These are phyloP conservation scores for Trichoderma guizhouense DNA, from an alignment of 2,329 filamentous ascomycete genomes.

Conservation along the genomic window DNA sequence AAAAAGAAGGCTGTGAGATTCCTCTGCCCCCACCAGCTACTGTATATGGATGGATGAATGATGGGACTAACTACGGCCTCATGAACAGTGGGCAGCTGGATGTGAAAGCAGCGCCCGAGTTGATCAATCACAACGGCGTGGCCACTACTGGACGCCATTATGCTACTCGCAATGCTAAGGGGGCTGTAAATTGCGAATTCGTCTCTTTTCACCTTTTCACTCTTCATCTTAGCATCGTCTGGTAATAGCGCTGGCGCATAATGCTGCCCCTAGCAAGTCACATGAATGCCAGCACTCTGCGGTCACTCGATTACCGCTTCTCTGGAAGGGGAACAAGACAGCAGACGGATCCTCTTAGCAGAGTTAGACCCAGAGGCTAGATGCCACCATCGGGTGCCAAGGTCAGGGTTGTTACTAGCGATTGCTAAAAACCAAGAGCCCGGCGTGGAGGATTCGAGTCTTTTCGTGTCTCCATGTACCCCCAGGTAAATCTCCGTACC, in stretches of 20 bases:
- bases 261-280: slow-evolving; percentile 8
- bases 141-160: not conserved
- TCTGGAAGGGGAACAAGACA: not conserved
- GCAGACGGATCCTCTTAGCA: slow-evolving; percentile 7
- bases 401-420: not conserved
- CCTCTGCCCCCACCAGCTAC: not conserved
- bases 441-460: not conserved
- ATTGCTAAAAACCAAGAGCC: not conserved
- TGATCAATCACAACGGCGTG: slow-evolving; percentile 1
- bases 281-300: slow-evolving; percentile 2
- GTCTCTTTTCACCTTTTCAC: no score
- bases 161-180: not conserved
- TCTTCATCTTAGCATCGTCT: not conserved
- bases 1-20: not conserved
- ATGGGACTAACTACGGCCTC: not conserved
- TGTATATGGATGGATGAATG: not conserved
- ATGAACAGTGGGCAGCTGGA: not conserved
- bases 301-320: slow-evolving; percentile 12
- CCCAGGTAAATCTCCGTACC: slow-evolving; percentile 13
- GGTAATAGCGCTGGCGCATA: slow-evolving; percentile 7
- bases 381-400: not conserved
- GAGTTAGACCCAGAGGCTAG: slow-evolving; percentile 8
- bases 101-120: not conserved
- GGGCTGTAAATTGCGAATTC: not conserved
- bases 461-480: not conserved